A percentile compares a stretch with the other conserved stretches of the same genome.
Conservation (phyloP, 2,329 filamentous ascomycete genomes). For the Aspergillus sp. region DNA sequence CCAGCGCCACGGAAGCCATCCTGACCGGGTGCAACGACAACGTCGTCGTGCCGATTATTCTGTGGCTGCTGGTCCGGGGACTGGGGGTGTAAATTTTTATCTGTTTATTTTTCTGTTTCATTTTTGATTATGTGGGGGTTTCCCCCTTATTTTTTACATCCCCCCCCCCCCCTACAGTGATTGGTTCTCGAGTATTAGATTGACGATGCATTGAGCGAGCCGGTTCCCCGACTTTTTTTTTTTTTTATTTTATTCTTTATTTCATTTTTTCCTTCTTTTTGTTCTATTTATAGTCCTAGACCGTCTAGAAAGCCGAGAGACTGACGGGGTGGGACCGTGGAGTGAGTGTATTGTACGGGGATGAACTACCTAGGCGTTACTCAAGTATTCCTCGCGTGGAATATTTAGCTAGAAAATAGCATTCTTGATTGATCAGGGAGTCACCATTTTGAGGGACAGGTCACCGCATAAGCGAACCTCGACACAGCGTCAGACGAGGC, state of each 20-base stretch:
- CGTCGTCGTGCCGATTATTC: constrained; percentile 87
- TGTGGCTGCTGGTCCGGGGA: constrained; percentile 90
- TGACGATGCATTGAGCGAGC: background rate
- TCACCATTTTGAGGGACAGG: too few relatives aligned
- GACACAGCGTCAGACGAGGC: background rate
- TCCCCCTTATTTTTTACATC: background rate
- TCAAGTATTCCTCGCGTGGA: background rate
- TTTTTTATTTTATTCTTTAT: background rate
- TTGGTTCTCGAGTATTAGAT: background rate
- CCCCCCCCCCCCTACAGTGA: background rate
- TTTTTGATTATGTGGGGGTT: background rate
- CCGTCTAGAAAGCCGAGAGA: background rate
- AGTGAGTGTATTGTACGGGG: background rate
- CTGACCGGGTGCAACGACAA: constrained; percentile 98
- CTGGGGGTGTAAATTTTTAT: constrained; percentile 42
- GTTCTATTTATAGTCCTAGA: background rate
- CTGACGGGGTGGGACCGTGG: too few relatives aligned
- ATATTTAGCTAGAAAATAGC: background rate
- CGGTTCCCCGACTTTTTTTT: background rate
- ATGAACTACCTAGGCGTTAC: too few relatives aligned
- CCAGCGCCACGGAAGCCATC: constrained; percentile 91
- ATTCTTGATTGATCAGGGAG: too few relatives aligned
- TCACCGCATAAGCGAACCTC: too few relatives aligned
- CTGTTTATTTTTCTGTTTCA: background rate
- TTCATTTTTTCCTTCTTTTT: too few relatives aligned